phyloP scores from a whole-genome alignment of 73 alveolate genomes.

The Paramecium primaurelia region DNA sequence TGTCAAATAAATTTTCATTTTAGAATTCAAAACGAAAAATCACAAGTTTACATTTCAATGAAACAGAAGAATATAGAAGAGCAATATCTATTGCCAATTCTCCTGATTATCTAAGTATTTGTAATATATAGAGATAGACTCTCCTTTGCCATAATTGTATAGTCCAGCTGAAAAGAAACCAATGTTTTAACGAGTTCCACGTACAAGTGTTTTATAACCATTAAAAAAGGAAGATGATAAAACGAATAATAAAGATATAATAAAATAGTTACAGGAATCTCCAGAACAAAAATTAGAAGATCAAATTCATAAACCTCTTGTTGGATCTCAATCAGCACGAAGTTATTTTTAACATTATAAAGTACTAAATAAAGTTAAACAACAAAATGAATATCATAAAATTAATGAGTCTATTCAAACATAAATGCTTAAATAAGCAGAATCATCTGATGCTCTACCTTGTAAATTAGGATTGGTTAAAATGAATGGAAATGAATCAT shows the following conservation, averaged over 20 bases:
- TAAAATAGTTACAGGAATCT: background rate
- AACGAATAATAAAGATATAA: background rate
- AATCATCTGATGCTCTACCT: background rate
- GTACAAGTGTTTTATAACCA: background rate
- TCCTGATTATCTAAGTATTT: background rate
- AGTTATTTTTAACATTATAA: background rate
- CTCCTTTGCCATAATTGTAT: background rate
- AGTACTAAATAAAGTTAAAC: background rate
- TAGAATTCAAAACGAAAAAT: background rate
- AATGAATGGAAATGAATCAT: slow-evolving; percentile 43
- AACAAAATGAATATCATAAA: slow-evolving; percentile 5
- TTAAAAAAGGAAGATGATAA: background rate
- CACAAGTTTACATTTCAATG: background rate
- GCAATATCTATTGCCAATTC: background rate
- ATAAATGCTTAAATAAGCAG: background rate
- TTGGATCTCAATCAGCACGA: background rate
- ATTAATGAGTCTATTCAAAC: background rate
- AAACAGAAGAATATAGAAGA: background rate
- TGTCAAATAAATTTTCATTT: background rate
- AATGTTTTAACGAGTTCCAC: background rate
- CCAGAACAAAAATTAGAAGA: slow-evolving; percentile 19
- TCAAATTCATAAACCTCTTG: background rate
- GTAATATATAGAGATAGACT: background rate
- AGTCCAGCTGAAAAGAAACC: background rate
- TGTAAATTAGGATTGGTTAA: slow-evolving; percentile 53